Evolutionary conservation across 768 basidiomycete genomes (phyloP), one percentile per base, ranked within the genome.

Genomic region (Postia placenta): DNA sequence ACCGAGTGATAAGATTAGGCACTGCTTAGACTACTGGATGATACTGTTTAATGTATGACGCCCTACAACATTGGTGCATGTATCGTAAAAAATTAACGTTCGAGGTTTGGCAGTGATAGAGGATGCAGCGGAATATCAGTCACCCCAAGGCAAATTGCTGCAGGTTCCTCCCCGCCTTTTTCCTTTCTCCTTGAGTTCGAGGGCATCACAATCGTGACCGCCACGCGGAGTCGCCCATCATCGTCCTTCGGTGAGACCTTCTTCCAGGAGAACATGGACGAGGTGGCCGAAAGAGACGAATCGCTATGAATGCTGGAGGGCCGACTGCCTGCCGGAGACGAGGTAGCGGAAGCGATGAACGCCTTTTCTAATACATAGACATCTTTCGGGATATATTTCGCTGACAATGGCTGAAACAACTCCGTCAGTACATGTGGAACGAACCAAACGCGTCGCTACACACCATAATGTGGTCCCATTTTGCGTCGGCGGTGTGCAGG

Each of bases 181-280:
- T 24, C 24, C 46, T 11, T 26, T 9, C 17, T n/a, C 7, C 17
- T 11, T 11, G 24, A 15, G 17, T 7, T 28, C 19, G 45, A 17
- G 14, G 47, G 47, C 47, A 48, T 48, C 11, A 39, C 47, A 22
- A 48, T 48, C 9, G 47, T 30, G 19, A 48, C 47, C n/a, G 39
- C 47, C 3, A 48, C 39, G 4, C 47, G 47, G 3, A 48, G 38
- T 5, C 47, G 38, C 11, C 37, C 38, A n/a, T 42, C 47, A 7
- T 48, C 47, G 26, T 11, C 25, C 2, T 17, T 20, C 27, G 24
- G 11, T 17, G 12, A n/a, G 15, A 7, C 30, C 45, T 20, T n/a
- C 5, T 20, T 25, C 30, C 45, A 17, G 11, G 22, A 22, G 15
- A 22, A 22, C 14, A 11, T 7, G 17, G 19, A 19, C 4, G 23